Evolutionary conservation across 2,329 filamentous ascomycete genomes (phyloP), one percentile per base, ranked within the genome.

Genomic region (Penicillium italicum): DNA sequence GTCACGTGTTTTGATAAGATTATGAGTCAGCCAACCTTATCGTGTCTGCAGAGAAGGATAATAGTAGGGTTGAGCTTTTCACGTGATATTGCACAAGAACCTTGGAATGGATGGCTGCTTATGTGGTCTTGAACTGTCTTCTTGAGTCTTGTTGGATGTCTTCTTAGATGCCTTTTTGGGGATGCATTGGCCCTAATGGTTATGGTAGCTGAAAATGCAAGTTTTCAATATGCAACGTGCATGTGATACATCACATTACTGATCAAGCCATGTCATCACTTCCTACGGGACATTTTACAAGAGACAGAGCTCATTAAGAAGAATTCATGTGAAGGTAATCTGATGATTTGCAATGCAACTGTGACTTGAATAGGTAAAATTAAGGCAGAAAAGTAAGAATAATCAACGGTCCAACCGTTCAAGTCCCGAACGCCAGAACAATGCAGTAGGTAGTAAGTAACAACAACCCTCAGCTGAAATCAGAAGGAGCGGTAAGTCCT

Each of bases 351-450:
- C 2, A 24, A 22, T 49, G 9, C 20, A 48, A 34, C 1, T 31
- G 24, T 30, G 12, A 54, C 30, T 31, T 37, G 20, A 49, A 34
- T 26, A 37, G 38, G 22, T 42, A 42, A 22, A 12, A 47, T 41
- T 34, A 53, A 42, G 30, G 30, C 28, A 54, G 22, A 36, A 37
- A 28, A 46, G 14, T 22, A 18, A 24, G 14, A 12, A n/a, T 37
- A 36, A 22, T n/a, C n/a, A 40, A 45, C 50, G 31, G 50, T 41
- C 48, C 52, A 48, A 54, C 40, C 33, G 50, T 53, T 54, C 28
- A 52, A 50, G 50, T 54, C 50, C 62, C 49, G 62, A 64, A 64
- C 67, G 63, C 67, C 67, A 55, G 33, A 67, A 64, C 66, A 63
- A 70, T 70, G 67, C 67, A 63, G 37, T 56, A 45, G 60, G 36